Percentiles rank a stretch among this genome's conserved stretches.
Evolutionary conservation across 148 eudicot genomes (phyloP).

Genomic region (Vaccinium darrowii): DNA sequence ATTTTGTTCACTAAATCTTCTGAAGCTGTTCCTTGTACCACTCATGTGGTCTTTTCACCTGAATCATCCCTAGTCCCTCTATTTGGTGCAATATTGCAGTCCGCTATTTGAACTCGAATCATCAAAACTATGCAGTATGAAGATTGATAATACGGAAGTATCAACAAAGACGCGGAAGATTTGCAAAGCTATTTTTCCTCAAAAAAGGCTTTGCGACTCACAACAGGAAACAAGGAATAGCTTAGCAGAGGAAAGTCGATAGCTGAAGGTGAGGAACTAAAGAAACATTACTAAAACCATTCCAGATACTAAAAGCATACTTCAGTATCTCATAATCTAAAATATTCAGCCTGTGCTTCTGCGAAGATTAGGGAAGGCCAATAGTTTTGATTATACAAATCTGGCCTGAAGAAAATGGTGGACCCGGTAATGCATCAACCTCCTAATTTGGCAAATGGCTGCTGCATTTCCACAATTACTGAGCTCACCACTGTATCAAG

Average conservation of each 20-base stretch:
- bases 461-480: neutral
- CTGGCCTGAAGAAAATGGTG: neutral
- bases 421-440: neutral
- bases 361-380: constrained; percentile 1
- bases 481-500: neutral
- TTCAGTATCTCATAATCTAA: neutral
- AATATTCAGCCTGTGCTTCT: neutral
- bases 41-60: neutral
- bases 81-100: neutral
- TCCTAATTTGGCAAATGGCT: neutral
- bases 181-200: neutral
- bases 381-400: neutral
- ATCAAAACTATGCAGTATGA: neutral
- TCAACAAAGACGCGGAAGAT: neutral
- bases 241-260: neutral
- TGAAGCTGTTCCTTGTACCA: neutral
- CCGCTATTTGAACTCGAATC: neutral
- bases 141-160: neutral
- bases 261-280: neutral
- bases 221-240: neutral
- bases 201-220: neutral
- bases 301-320: neutral
- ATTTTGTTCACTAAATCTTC: neutral
- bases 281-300: constrained; percentile 6
- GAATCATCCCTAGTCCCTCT: neutral